Evolutionary conservation across 352 stramenopile species (phyloP), one percentile per base, ranked within the genome.

Genomic region (Peronospora belbahrii): DNA sequence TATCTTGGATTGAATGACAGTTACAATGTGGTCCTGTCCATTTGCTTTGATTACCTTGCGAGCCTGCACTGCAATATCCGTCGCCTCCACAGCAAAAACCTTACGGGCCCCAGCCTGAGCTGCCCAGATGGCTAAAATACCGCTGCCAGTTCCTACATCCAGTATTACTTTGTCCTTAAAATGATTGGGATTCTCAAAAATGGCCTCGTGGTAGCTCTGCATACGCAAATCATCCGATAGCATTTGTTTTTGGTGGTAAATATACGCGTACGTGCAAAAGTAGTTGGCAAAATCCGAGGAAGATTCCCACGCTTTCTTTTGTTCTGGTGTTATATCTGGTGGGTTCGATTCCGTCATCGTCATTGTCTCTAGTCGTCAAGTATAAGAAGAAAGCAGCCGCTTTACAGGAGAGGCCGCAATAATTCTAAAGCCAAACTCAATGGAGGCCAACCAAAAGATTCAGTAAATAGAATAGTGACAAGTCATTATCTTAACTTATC

Each of bases 151-250:
- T 40, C 97, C 97, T 32, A 99, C 96, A 69, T 99, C 97, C 45
- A 99, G 90, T 38, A 99, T 95, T 4, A 98, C 85, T 74, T 99
- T 99, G 67, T 97, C 96, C 63, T 97, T 94, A 70, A 99, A 99
- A 41, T 98, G 74, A 56, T 87, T 83, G 10, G 83, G 61, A 73
- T 99, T 99, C 37, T 97, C 86, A 37, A 98, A 94, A 66, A 99
- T 98, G 24, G 96, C 89, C 56, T 95, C 76, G 52, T 96, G 94
- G 74, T 99, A 99, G 39, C 95, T 96, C 37, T 97, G 92, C 93
- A 99, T 99, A 56, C 97, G 94, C 65, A 98, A 86, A 65, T 98
- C 86, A 74, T 99, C 97, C 43, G 94, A 95, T 15, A 99, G 85
- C 97, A 99, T 99, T 70, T 99, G 96, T 74, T 99, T 91, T 60